These are phyloP conservation scores for Nymphaea thermarum DNA, from an alignment of 164 flowering plant species.

Conservation along the genomic window DNA sequence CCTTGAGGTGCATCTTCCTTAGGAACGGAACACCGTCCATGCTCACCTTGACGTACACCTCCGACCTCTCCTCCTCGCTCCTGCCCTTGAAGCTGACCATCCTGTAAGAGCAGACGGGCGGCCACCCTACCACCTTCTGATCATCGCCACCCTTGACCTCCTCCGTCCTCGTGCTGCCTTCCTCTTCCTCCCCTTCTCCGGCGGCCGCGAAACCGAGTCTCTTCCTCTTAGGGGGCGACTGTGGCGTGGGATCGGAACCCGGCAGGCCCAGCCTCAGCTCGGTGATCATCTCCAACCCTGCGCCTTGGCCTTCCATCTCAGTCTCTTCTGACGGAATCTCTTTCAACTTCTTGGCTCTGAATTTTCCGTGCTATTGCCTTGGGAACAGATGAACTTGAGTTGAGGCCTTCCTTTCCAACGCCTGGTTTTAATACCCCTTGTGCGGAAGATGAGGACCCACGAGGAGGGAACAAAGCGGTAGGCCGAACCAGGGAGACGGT, in stretches of 20 bases:
- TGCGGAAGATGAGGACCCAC: background rate
- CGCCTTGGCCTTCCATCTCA: conserved; percentile 16
- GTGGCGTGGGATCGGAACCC: conserved; percentile 6
- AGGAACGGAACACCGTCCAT: conserved; percentile 85
- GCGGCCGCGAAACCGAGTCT: conserved; percentile 24
- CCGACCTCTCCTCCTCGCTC: conserved; percentile 1
- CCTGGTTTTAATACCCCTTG: background rate
- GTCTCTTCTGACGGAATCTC: background rate
- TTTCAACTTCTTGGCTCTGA: background rate
- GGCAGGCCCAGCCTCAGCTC: conserved; percentile 74
- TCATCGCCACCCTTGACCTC: conserved; percentile 9
- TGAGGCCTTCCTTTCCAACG: background rate
- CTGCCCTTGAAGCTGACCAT: conserved; percentile 24
- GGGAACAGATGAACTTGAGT: background rate
- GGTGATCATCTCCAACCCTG: conserved; percentile 49
- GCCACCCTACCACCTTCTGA: conserved; percentile 71
- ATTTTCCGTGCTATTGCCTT: background rate
- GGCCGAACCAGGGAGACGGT: background rate
- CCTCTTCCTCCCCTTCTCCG: conserved; percentile 2
- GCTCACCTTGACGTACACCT: conserved; percentile 61
- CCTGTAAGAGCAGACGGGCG: conserved; percentile 68
- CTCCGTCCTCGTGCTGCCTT: background rate
- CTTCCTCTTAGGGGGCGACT: conserved; percentile 44
- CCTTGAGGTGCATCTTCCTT: conserved; percentile 52
- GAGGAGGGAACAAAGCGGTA: background rate